phyloP scores from a whole-genome alignment of 164 flowering plant genomes.

The Amborella trichopoda region DNA sequence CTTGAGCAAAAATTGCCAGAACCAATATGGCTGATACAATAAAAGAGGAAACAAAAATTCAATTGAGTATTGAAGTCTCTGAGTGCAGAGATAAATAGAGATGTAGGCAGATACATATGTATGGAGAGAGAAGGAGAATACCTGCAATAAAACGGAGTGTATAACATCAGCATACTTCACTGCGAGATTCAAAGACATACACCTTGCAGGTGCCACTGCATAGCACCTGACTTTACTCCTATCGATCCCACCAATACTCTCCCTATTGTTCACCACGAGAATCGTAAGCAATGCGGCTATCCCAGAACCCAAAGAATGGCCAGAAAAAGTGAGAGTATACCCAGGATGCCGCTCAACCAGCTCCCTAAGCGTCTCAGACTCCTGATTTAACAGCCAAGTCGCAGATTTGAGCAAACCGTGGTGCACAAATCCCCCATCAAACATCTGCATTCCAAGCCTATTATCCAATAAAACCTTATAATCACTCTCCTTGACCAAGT shows the following conservation, averaged over 20 bases:
- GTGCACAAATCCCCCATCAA: constrained; percentile 85
- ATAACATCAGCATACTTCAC: constrained; percentile 89
- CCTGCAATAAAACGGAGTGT: constrained; percentile 79
- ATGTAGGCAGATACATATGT: neutral
- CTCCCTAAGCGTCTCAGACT: constrained; percentile 38
- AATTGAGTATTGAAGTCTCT: too few relatives aligned
- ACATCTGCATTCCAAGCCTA: constrained; percentile 56
- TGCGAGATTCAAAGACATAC: constrained; percentile 91
- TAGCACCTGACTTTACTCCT: constrained; percentile 44
- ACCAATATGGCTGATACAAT: too few relatives aligned
- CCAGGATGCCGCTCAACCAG: constrained; percentile 39
- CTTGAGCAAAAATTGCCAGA: too few relatives aligned
- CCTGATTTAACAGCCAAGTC: constrained; percentile 51
- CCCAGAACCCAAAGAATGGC: constrained; percentile 86
- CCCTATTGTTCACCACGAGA: constrained; percentile 46
- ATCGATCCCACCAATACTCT: constrained; percentile 45
- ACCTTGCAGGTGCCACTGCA: constrained; percentile 81
- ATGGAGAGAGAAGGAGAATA: too few relatives aligned
- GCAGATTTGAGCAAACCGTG: constrained; percentile 78
- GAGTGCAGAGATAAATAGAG: too few relatives aligned
- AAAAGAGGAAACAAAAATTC: too few relatives aligned
- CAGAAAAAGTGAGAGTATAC: constrained; percentile 55
- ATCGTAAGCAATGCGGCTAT: constrained; percentile 61
- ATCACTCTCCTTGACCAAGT: constrained; percentile 61
- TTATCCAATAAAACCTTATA: constrained; percentile 66